These are phyloP conservation scores for Penstemon barbatus DNA, from an alignment of 257 asterid genomes.

Conservation along the genomic window DNA sequence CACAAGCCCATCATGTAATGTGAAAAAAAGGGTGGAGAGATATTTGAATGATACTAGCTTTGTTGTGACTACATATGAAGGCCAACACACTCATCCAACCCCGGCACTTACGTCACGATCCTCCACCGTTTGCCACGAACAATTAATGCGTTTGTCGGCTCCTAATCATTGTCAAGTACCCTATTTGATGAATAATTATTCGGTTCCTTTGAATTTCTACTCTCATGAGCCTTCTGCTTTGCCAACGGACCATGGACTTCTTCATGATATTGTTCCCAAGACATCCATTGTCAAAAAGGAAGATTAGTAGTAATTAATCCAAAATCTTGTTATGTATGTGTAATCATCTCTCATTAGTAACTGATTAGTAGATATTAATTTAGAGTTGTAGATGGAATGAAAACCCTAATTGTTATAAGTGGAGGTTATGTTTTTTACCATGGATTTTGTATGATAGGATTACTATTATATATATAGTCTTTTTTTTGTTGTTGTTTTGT, in stretches of 20 bases:
- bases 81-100: constrained; percentile 71
- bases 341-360: not conserved
- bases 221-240: constrained; percentile 25
- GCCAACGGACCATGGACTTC: constrained; percentile 46
- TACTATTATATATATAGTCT: too few relatives aligned
- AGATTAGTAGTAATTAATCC: constrained; percentile 6
- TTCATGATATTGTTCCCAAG: constrained; percentile 53
- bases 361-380: constrained; percentile 9
- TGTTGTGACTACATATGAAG: constrained; percentile 81
- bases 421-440: constrained; percentile 6
- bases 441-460: too few relatives aligned
- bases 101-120: constrained; percentile 41
- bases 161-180: constrained; percentile 17
- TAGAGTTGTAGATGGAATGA: constrained; percentile 27
- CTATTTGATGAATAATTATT: constrained; percentile 16
- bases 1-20: constrained; percentile 69
- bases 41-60: constrained; percentile 48
- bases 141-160: constrained; percentile 14
- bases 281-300: constrained; percentile 38
- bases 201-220: constrained; percentile 27
- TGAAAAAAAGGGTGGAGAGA: constrained; percentile 83
- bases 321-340: not conserved
- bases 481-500: too few relatives aligned
- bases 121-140: constrained; percentile 8
- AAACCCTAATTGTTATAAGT: constrained; percentile 35